Evolutionary conservation across 1,284 basidiomycete genomes (phyloP), one percentile per base, ranked within the genome.

Genomic region (Naganishia albida): DNA sequence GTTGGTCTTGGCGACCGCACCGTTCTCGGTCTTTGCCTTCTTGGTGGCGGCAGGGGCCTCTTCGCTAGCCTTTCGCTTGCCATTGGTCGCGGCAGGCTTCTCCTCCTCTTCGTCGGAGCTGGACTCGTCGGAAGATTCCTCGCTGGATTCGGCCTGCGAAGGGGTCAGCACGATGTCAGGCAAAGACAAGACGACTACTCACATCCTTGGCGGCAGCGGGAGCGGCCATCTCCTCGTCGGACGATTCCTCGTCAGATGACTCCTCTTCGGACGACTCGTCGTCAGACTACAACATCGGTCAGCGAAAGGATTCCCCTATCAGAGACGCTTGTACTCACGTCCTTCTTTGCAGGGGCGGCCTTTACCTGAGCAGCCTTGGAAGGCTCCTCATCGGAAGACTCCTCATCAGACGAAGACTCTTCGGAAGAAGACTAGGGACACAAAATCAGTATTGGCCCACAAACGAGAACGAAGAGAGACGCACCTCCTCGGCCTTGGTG

Each of bases 61-160:
- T 50, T 86, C 86, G 23, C 88, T 87, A 30, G 90, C 90, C 81
- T 97, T 96, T 75, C 93, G 89, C 82, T 97, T 96, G 70, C 84
- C 75, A 69, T 79, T 79, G 67, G 77, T 67, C 30, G 75, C 71
- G 60, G 81, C 80, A 50, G 80, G 75, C 46, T 81, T 76, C 71
- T 87, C 83, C 40, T 73, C 87, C 48, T 80, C 78, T 65, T 82
- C 83, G 12, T 82, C 66, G 20, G 73, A 73, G 55, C 77, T 74
- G 16, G 75, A 75, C 39, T 75, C 76, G 55, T 76, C 73, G 20
- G 73, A 73, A 53, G 80, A 79, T 59, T 73, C 40, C 77, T 73
- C 69, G 30, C 66, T 67, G 54, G 67, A 63, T 46, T 50, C 57
- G 20, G 57, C 46, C 57, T 60, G 34, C 0, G 15, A 39, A 48